Evolutionary conservation across 345 rosid species (phyloP).

Genomic region (Streptanthus diversifolius): DNA sequence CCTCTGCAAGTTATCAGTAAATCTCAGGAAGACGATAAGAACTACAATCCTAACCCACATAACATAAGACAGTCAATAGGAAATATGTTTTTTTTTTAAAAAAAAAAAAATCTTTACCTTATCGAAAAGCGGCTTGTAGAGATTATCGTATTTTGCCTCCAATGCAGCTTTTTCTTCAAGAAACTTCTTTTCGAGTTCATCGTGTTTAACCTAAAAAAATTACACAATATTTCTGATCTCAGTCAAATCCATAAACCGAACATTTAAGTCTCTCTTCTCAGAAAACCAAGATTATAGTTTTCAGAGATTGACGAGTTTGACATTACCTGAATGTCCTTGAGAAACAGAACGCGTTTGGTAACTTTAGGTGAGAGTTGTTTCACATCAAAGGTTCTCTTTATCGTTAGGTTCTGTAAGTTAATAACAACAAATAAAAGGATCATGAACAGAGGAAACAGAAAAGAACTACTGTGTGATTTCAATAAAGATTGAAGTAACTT

Average conservation of each 20-base stretch:
- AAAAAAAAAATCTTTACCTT: background rate
- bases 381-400: slow-evolving; percentile 26
- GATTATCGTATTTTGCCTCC: slow-evolving; percentile 17
- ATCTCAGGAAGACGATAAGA: background rate
- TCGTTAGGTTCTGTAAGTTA: slow-evolving; percentile 16
- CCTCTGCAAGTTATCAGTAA: slow-evolving; percentile 25
- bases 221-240: background rate
- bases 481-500: background rate
- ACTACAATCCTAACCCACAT: background rate
- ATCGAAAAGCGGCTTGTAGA: slow-evolving; percentile 27
- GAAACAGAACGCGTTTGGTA: slow-evolving; percentile 29
- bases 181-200: slow-evolving; percentile 36
- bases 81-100: background rate
- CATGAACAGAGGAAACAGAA: background rate
- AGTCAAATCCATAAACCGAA: background rate
- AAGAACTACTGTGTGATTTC: background rate
- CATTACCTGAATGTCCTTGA: slow-evolving; percentile 35
- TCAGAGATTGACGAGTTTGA: background rate
- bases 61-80: background rate
- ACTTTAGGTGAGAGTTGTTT: slow-evolving; percentile 22
- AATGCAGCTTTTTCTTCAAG: slow-evolving; percentile 27
- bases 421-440: background rate
- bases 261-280: background rate
- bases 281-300: background rate
- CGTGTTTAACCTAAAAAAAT: slow-evolving; percentile 21